These are phyloP conservation scores for Sherardia arvensis DNA, from an alignment of 257 asterid species.

Conservation along the genomic window DNA sequence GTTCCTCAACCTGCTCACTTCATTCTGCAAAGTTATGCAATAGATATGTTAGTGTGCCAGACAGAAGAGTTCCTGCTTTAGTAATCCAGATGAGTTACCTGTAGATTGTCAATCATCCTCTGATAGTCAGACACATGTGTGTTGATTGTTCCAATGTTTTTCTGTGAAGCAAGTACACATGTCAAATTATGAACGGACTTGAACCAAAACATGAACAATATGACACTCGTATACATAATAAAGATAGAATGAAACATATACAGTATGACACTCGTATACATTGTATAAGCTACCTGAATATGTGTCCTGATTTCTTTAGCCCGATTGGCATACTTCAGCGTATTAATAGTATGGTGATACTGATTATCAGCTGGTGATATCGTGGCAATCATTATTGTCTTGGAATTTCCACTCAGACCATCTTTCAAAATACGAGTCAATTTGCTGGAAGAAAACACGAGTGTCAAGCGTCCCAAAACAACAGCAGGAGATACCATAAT, in stretches of 20 bases:
- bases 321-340: constrained; percentile 88
- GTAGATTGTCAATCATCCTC: constrained; percentile 88
- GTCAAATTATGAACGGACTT: background rate
- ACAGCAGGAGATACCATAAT: constrained; percentile 8
- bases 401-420: constrained; percentile 95
- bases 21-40: constrained; percentile 40
- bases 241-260: background rate
- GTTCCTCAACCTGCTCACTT: constrained; percentile 66
- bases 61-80: constrained; percentile 8
- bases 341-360: constrained; percentile 91
- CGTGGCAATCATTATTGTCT: constrained; percentile 89
- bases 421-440: constrained; percentile 96
- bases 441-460: constrained; percentile 46
- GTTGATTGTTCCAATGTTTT: constrained; percentile 74
- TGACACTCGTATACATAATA: background rate
- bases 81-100: constrained; percentile 32
- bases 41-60: background rate
- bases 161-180: constrained; percentile 41
- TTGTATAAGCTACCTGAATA: constrained; percentile 52
- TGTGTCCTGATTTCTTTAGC: constrained; percentile 96
- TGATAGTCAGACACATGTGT: constrained; percentile 86
- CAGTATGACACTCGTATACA: background rate
- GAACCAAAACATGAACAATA: background rate
- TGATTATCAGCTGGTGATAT: constrained; percentile 82
- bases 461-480: constrained; percentile 20